Conservation (phyloP, 495 filamentous ascomycete species). For the Neurospora sp. region DNA sequence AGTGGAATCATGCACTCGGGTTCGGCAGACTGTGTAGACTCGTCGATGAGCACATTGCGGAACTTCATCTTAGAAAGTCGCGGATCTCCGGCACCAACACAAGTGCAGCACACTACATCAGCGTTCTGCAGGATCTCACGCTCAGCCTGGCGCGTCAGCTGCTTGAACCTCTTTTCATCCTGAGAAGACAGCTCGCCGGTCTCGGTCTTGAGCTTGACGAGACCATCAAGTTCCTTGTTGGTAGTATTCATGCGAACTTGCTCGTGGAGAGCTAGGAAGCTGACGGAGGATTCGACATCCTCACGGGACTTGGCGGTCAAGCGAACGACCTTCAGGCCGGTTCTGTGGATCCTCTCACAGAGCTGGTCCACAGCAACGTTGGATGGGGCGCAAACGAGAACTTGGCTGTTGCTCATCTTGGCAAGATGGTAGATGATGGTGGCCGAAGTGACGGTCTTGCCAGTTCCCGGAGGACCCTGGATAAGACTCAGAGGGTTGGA, state of each 20-base stretch:
- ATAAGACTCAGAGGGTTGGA: conserved; percentile 91
- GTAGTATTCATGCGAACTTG: conserved; percentile 96
- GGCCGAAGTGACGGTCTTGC: conserved; percentile 98
- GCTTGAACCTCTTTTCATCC: conserved; percentile 97
- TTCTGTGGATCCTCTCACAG: conserved; percentile 92
- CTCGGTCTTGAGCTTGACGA: conserved; percentile 84
- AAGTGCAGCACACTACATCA: conserved; percentile 98
- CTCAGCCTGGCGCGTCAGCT: conserved; percentile 85
- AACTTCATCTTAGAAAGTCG: conserved; percentile 95
- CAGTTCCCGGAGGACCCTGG: conserved; percentile 92
- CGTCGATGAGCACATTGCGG: conserved; percentile 94
- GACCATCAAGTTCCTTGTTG: conserved; percentile 84
- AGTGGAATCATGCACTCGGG: conserved; percentile 99
- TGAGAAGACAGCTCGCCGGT: conserved; percentile 88
- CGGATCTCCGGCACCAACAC: conserved; percentile 94
- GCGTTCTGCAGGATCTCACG: conserved; percentile 92
- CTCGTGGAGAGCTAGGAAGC: conserved; percentile 89
- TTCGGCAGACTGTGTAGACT: conserved; percentile 97
- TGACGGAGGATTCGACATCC: conserved; percentile 94
- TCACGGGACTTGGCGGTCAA: conserved; percentile 97
- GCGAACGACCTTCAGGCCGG: conserved; percentile 93
- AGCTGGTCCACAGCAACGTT: conserved; percentile 99
- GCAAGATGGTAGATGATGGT: conserved; percentile 97
- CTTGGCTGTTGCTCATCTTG: conserved; percentile 90
- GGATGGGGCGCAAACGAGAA: conserved; percentile 93